Evolutionary conservation across 1,284 basidiomycete genomes (phyloP), one percentile per base, ranked within the genome.

Genomic region (Pterulicium gracile): DNA sequence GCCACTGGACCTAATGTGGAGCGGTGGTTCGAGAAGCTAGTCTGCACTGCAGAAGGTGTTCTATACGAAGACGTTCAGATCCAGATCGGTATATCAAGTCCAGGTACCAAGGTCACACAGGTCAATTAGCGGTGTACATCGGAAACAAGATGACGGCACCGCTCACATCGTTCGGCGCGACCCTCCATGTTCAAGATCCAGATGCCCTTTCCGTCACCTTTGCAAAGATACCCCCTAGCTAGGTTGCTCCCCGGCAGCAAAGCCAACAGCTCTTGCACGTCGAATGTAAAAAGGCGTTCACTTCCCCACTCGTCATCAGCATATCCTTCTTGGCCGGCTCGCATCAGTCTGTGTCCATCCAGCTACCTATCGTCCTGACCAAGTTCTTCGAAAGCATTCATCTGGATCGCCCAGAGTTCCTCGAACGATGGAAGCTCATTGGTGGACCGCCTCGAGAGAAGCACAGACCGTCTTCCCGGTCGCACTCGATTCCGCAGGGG

Each of bases 371-470:
- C 52, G 77, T 90, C 45, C 59, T 96, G 52, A 86, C 83, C 40
- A 93, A 95, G 64, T 99, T 99, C 65, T 73, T 98, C 52, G 94
- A 97, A 60, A 88, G 88, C 27, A 92, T 97, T 47, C 84, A 82
- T 56, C 75, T 98, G 27, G 81, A 77, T 13, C 72, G 78, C 49
- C 69, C 75, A 0, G 88, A 95, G 54, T 98, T 98, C 73, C 98
- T 98, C 63, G 94, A 97, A 63, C 75, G 96, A 46, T 99, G 96
- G 96, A 92, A 92, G 64, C 70, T 97, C 56, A 97, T 98, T 49
- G 95, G 95, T 15, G 93, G 92, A 1, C 75, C 94, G 21, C 92
- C 93, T 19, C 76, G 93, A 47, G 96, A 99, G 67, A n/a, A n/a
- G 79, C 87, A 15, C 96, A 98, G 63, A 67, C 68, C 50, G 78